Evolutionary conservation across 805 yeast species (phyloP), one percentile per base, ranked within the genome.

Genomic region (Yamadazyma ubonensis): DNA sequence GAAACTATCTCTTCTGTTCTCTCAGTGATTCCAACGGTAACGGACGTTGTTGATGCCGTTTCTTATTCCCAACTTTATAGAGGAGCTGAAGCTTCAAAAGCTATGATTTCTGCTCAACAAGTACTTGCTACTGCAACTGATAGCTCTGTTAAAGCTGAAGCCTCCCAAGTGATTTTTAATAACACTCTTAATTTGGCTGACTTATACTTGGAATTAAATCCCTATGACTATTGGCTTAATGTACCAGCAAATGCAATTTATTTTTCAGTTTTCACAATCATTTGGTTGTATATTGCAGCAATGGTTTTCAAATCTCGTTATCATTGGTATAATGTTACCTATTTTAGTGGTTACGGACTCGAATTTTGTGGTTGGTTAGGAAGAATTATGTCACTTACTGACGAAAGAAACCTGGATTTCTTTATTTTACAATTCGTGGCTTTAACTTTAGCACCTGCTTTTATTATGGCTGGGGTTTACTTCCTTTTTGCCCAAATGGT

Each of bases 391-490:
- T 45, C 67, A 1, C 44, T 67, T 33, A 40, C 38, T 18, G 60
- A 64, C 43, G 38, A 47, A 39, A 44, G 50, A 7, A 41, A 51
- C 40, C 30, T 47, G 26, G 41, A 48, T 35, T 51, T 36, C 37
- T 68, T 49, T 42, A 49, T 65, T 25, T 37, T 61, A 36, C 74
- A 68, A 45, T 58, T 54, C 36, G 59, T 65, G 12, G 41, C 60
- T 2, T 55, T 68, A 45, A 66, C 72, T 2, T 55, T 68, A 20
- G 61, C 70, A 2, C 73, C 73, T 2, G 73, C 71, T 2, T 66
- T 67, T 39, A 53, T 67, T 12, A 68, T 68, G 74, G 74, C 59
- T 2, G 74, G 73, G 0, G 49, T 68, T 12, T 68, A 68, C 46
- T 64, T 61, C 43, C 30, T 67, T 5, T 65, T 68, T 46, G 73